These are phyloP conservation scores for Epichloe sp. DNA, from an alignment of 2,329 filamentous ascomycete genomes.

Conservation along the genomic window DNA sequence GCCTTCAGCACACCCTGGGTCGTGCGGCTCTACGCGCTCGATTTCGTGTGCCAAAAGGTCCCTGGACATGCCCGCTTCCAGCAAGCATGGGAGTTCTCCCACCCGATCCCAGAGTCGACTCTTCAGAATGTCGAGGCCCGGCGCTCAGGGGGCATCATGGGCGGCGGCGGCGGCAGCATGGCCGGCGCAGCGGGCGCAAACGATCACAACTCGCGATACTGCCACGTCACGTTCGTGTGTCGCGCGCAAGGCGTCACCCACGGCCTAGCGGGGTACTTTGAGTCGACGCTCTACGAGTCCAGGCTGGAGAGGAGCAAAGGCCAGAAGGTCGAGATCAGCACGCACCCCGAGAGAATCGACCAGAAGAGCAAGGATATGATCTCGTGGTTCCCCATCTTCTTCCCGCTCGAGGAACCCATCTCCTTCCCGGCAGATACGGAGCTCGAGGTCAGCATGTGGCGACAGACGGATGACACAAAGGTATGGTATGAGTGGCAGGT, in stretches of 20 bases:
- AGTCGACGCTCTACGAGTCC: constrained; percentile 76
- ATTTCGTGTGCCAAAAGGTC: constrained; percentile 60
- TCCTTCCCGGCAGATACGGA: constrained; percentile 76
- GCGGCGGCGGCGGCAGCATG: constrained; percentile 60
- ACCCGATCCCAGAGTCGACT: constrained; percentile 52
- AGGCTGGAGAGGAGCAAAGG: constrained; percentile 22
- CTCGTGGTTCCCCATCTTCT: constrained; percentile 98
- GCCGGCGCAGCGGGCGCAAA: constrained; percentile 69
- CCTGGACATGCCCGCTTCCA: constrained; percentile 53
- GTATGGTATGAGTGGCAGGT: constrained; percentile 99
- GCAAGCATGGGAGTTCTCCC: constrained; percentile 67
- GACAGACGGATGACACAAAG: constrained; percentile 85
- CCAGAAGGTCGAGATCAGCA: constrained; percentile 71
- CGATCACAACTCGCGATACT: constrained; percentile 78
- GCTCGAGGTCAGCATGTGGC: constrained; percentile 86
- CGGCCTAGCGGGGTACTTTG: constrained; percentile 88
- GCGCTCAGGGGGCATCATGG: constrained; percentile 47
- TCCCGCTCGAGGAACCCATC: constrained; percentile 83
- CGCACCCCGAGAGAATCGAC: constrained; percentile 83
- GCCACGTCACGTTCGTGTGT: constrained; percentile 65
- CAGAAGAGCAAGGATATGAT: constrained; percentile 95
- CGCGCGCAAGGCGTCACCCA: constrained; percentile 73
- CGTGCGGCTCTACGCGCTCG: constrained; percentile 78
- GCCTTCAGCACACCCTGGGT: constrained; percentile 91
- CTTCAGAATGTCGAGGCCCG: constrained; percentile 43